Evolutionary conservation across 192 early-diverging fungal species (phyloP).

Genomic region (Coemansia sp.): DNA sequence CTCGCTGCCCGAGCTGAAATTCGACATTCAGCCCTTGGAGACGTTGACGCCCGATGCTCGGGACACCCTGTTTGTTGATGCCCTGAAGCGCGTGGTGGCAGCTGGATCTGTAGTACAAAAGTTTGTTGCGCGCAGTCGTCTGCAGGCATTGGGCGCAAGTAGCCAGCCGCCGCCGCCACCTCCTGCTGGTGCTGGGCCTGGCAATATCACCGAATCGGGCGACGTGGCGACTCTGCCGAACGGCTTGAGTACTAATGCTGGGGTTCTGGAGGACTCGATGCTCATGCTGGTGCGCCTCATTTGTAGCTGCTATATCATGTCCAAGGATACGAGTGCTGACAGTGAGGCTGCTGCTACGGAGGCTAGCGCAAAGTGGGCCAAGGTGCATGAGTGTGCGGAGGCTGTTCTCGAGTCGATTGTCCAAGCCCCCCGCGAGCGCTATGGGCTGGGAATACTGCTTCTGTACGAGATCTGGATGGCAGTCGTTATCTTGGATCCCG

Average conservation of each 20-base stretch:
- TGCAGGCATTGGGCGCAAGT: conserved; percentile 6
- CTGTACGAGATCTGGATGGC: conserved; percentile 54
- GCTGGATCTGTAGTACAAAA: conserved; percentile 15
- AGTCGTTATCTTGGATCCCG: conserved; percentile 32
- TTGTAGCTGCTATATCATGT: conserved; percentile 37
- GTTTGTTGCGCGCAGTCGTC: conserved; percentile 31
- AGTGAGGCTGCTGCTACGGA: neutral
- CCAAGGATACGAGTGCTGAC: neutral
- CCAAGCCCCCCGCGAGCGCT: conserved; percentile 24
- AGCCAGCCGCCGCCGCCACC: neutral
- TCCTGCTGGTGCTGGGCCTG: neutral
- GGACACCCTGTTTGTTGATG: conserved; percentile 9
- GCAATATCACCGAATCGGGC: conserved; percentile 2
- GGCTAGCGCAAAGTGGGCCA: conserved; percentile 1
- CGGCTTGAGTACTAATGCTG: conserved; percentile 40
- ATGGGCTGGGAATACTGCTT: conserved; percentile 29
- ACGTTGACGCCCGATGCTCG: conserved; percentile 14
- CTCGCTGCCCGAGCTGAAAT: conserved; percentile 4
- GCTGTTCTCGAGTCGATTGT: conserved; percentile 27
- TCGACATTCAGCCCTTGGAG: conserved; percentile 16
- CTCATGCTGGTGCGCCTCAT: conserved; percentile 47
- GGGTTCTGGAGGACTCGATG: conserved; percentile 44
- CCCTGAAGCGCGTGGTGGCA: conserved; percentile 23
- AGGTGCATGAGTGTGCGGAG: conserved; percentile 29
- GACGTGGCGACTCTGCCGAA: conserved; percentile 10